Percentiles rank a stretch among this genome's conserved stretches.
Evolutionary conservation across 1,284 basidiomycete species (phyloP).

Genomic region (Ustilago esculenta): DNA sequence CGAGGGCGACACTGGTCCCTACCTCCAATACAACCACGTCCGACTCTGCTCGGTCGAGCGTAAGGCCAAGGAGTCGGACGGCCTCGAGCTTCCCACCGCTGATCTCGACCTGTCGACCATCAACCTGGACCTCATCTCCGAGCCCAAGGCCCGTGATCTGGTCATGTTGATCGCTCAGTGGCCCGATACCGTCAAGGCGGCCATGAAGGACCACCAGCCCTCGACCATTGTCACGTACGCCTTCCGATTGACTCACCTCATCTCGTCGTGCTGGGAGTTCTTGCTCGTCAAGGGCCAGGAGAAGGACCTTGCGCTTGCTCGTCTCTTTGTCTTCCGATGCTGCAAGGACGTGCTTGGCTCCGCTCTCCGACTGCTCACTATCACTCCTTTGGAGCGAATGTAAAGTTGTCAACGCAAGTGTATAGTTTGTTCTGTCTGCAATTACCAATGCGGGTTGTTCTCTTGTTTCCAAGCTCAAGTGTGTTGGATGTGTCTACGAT

Average conservation of each 20-base stretch:
- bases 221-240: slow-evolving; percentile 84
- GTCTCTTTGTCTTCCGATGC: slow-evolving; percentile 88
- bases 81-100: slow-evolving; percentile 75
- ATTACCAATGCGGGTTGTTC: neutral
- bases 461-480: too few species aligned
- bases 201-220: slow-evolving; percentile 86
- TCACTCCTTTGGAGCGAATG: slow-evolving; percentile 85
- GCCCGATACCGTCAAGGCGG: slow-evolving; percentile 87
- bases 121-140: slow-evolving; percentile 76
- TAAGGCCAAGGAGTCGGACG: slow-evolving; percentile 81
- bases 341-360: slow-evolving; percentile 87
- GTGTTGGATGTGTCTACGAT: too few species aligned
- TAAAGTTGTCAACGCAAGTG: slow-evolving; percentile 68
- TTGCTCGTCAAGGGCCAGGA: slow-evolving; percentile 82
- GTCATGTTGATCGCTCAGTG: slow-evolving; percentile 85
- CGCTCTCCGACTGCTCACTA: slow-evolving; percentile 86
- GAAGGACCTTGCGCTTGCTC: slow-evolving; percentile 79
- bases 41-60: slow-evolving; percentile 90
- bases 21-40: slow-evolving; percentile 83
- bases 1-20: slow-evolving; percentile 88
- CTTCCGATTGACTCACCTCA: slow-evolving; percentile 80
- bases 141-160: slow-evolving; percentile 83
- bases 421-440: neutral
- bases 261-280: slow-evolving; percentile 87
- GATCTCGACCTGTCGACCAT: slow-evolving; percentile 73